Base-by-base conservation (phyloP, 257 asterid genomes). In the Orobanche coerulescens region DNA sequence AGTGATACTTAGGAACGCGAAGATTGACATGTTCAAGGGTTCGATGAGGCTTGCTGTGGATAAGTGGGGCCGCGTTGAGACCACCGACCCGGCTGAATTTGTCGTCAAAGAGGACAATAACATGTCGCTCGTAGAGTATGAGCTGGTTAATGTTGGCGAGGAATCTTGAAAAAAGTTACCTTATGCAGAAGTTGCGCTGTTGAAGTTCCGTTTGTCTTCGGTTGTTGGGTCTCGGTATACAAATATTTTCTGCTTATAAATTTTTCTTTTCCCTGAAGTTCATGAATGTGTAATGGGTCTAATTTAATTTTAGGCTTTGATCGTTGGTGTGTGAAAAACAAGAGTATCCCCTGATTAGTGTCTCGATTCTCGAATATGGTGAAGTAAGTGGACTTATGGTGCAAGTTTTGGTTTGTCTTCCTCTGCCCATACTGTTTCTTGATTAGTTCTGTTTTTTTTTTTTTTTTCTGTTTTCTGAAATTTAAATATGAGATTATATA, bases 41-140 rank as follows among this genome's bases (percentile, higher is more conserved):
- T 82, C 88, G 14, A 87, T 87, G 95, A 78, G 94, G 83, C 79
- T 82, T 22, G 84, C 83, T 6, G 94, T 87, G 26, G 95, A 87
- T 54, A 87, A 84, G 58, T 84, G 95, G 95, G 95, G 95, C 20
- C 95, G 79, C 6, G 70, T 84, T 62, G 94, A 87, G 80, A 80
- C 66, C 19, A 71, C 88, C 3, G 94, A 84, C 48, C 94, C 90
- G 7, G 94, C 82, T 37, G 50, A 60, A 0, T 82, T 84, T 61
- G 79, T 69, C 66, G 88, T 87, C 64, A 87, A 81, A 70, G 95
- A 84, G 81, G 95, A 82, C 55, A 87, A 84, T 79, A 84, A 87
- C 69, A 63, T 87, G 19, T 87, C 95, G 43, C 70, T 87, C 52
- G 82, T 87, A 3, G 95, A 87, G 72, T 87, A 87, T 15, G 95